Evolutionary conservation across 192 early-diverging fungal species (phyloP), one percentile per base, ranked within the genome.

Genomic region (Lobosporangium transversale): DNA sequence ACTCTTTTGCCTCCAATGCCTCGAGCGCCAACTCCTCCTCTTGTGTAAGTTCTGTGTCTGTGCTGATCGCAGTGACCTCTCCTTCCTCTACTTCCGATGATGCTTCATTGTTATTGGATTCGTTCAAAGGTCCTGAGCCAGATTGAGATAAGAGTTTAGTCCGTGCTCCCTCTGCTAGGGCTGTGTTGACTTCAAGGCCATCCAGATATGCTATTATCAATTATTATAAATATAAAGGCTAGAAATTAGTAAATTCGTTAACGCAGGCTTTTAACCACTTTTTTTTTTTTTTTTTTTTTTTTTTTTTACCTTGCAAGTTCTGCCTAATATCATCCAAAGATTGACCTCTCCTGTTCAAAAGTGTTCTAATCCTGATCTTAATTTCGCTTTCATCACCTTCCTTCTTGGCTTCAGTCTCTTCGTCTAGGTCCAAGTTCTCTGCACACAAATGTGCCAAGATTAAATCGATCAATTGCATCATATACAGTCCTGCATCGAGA

Each of bases 401-500:
- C 20, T 23, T 47, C 30, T 47, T 21, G 20, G 29, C 24, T 5
- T 31, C 33, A 17, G 40, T 53, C 10, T 66, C 66, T 18, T 74
- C 67, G 14, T 47, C 61, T 15, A 69, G 43, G 18, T 64, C 60
- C 66, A 66, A 35, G 44, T 67, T 64, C 47, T 92, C 92, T 36
- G 79, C 79, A 64, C 85, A 85, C 11, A 93, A 56, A 76, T 86
- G 89, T 21, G 87, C 89, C 55, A 94, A 65, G 7, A 89, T 84
- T 14, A 93, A 71, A 68, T 91, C 91, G 1, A 90, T 80, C 49
- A 88, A 78, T 43, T 96, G 94, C 52, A 94, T 73, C 37, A 87
- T 87, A 67, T 95, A 97, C 45, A 97, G 76, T 0, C 96, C 97
- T 0, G 89, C 87, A 37, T 91, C 91, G 54, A 96, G 69, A 30